Evolutionary conservation across 352 stramenopile species (phyloP), one percentile per base, ranked within the genome.

Genomic region (Globisporangium uncinulatum): DNA sequence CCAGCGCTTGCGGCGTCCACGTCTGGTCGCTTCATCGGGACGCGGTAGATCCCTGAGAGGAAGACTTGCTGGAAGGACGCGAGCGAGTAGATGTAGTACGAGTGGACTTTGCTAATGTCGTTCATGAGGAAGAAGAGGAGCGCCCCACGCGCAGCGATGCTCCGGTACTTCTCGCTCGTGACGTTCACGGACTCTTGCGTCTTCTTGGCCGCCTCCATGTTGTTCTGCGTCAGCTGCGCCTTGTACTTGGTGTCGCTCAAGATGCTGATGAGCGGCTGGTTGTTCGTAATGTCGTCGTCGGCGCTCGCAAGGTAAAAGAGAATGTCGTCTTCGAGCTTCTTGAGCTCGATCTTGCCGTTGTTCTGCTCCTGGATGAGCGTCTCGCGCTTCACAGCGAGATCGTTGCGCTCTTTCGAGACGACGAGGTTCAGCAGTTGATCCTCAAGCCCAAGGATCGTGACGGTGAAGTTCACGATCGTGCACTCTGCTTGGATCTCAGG

Each of bases 91-190:
- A 98, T 98, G 69, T 98, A 98, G 75, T 98, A 98, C 50, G 89
- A 96, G 59, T 98, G 94, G 19, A 98, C 92, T 71, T 98, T 98
- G 66, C 87, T 91, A 60, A 98, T 94, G 55, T 98, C 89, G 69
- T 97, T 98, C 92, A 98, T 98, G 32, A 98, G 67, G 83, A 98
- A 98, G 77, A 98, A 98, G 4, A 98, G 74, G 57, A 98, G 63
- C 6, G 91, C 96, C 10, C 89, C 92, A 47, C 95, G 79, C 8
- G 94, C 94, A 7, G 95, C 95, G 53, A 98, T 97, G 37, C 86
- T 89, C 9, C 95, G 85, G 62, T 98, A 98, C 66, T 98, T 98
- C 67, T 98, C 92, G 63, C 86, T 97, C 39, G 94, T 98, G 50
- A 97, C 70, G 43, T 95, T 92, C 44, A 98, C 97, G 8, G 73